Evolutionary conservation across 306 rosid genomes (phyloP).

Genomic region (Fagus crenata): DNA sequence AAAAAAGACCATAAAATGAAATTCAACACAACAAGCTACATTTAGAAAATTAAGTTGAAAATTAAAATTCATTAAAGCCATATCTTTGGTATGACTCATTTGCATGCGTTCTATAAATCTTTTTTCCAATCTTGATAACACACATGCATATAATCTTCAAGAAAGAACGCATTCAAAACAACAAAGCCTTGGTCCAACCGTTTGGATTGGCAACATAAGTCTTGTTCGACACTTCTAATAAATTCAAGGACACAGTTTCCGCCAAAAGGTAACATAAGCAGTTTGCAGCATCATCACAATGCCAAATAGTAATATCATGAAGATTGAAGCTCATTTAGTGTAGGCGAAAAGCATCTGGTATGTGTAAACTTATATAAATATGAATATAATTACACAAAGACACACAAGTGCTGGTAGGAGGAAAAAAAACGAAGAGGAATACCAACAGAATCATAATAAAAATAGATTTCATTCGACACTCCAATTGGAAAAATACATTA

Average conservation of each 20-base stretch:
- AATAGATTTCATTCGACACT: background rate
- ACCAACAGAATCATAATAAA: too few relatives aligned
- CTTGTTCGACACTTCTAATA: background rate
- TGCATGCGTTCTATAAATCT: background rate
- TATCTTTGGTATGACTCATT: background rate
- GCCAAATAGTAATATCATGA: too few relatives aligned
- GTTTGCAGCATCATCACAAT: too few relatives aligned
- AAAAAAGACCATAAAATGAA: slow-evolving; percentile 1
- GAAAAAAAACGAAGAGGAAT: too few relatives aligned
- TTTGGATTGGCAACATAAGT: background rate
- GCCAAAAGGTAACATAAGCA: background rate
- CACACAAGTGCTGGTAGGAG: too few relatives aligned
- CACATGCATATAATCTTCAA: background rate
- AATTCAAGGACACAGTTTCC: background rate
- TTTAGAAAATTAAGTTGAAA: background rate
- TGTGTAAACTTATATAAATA: too few relatives aligned
- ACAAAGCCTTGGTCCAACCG: background rate
- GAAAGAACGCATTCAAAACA: background rate
- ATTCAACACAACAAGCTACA: background rate
- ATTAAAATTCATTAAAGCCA: background rate
- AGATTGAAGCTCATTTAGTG: too few relatives aligned
- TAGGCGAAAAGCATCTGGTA: too few relatives aligned
- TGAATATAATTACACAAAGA: too few relatives aligned
- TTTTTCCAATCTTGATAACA: too few relatives aligned
- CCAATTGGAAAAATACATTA: background rate